phyloP scores from a whole-genome alignment of 495 filamentous ascomycete species.

The Penicillium herquei region DNA sequence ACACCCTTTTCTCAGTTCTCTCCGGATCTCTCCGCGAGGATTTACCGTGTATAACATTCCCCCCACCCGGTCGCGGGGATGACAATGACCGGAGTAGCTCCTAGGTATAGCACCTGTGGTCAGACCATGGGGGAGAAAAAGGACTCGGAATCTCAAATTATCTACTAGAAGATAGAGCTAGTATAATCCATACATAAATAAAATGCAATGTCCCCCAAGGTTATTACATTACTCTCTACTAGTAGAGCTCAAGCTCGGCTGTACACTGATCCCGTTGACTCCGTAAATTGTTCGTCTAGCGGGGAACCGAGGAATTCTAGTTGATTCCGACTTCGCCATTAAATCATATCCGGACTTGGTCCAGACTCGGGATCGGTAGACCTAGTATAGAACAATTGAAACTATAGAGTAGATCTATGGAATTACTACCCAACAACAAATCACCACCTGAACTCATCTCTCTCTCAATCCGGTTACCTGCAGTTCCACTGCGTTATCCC shows the following conservation, averaged over 20 bases:
- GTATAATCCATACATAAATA: too few relatives aligned
- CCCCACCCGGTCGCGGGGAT: not conserved
- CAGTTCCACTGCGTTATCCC: conserved; percentile 7
- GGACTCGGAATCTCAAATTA: too few relatives aligned
- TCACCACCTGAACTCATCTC: not conserved
- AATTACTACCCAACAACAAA: too few relatives aligned
- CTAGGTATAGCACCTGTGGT: too few relatives aligned
- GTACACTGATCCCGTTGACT: conserved; percentile 27
- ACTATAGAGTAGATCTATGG: too few relatives aligned
- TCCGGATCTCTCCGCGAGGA: conserved; percentile 2
- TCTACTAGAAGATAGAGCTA: too few relatives aligned
- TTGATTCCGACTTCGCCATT: not conserved
- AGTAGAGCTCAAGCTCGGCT: not conserved
- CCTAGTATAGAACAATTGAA: too few relatives aligned
- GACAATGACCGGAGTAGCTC: not conserved
- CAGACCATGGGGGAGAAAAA: too few relatives aligned
- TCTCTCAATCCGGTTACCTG: conserved; percentile 11
- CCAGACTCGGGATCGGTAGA: too few relatives aligned
- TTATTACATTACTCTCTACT: too few relatives aligned
- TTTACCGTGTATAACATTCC: conserved; percentile 4
- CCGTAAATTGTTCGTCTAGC: conserved; percentile 44
- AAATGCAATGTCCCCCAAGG: too few relatives aligned
- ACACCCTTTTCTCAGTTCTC: not conserved
- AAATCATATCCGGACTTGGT: not conserved
- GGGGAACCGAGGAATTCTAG: conserved; percentile 26